phyloP scores from a whole-genome alignment of 1,284 basidiomycete genomes.

The Megacollybia platyphylla region DNA sequence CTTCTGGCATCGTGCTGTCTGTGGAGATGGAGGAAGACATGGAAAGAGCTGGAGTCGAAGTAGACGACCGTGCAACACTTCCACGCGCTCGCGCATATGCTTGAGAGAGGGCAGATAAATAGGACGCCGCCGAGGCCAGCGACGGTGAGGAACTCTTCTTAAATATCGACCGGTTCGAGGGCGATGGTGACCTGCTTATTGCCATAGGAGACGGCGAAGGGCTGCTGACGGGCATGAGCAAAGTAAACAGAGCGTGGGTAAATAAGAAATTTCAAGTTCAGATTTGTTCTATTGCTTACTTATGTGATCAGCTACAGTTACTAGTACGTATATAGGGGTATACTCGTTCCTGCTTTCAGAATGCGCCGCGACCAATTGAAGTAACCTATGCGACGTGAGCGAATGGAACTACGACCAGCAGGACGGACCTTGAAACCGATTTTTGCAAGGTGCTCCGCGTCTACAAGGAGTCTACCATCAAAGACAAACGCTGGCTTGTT shows the following conservation, averaged over 20 bases:
- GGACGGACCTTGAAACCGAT: conserved; percentile 86
- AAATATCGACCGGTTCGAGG: conserved; percentile 44
- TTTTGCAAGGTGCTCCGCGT: conserved; percentile 64
- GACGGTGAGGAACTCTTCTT: conserved; percentile 38
- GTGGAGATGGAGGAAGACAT: conserved; percentile 55
- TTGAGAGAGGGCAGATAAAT: conserved; percentile 58
- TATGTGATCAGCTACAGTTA: not conserved
- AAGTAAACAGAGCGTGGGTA: not conserved
- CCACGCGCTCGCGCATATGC: conserved; percentile 49
- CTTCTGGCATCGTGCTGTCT: conserved; percentile 48
- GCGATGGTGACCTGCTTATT: conserved; percentile 17
- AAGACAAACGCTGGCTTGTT: conserved; percentile 95
- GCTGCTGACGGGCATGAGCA: conserved; percentile 6
- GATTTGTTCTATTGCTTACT: not conserved
- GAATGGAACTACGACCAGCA: conserved; percentile 4
- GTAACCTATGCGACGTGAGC: conserved; percentile 1
- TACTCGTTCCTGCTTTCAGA: not conserved
- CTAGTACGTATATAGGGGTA: too few relatives aligned
- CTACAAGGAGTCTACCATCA: conserved; percentile 81
- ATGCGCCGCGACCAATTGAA: not conserved
- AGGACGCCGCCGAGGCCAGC: conserved; percentile 46
- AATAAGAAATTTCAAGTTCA: not conserved
- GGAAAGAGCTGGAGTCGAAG: conserved; percentile 55
- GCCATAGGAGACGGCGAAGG: conserved; percentile 11
- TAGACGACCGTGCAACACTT: conserved; percentile 23